These are phyloP conservation scores for Dactylonectria macrodidyma DNA, from an alignment of 2,329 filamentous ascomycete genomes.

Conservation along the genomic window DNA sequence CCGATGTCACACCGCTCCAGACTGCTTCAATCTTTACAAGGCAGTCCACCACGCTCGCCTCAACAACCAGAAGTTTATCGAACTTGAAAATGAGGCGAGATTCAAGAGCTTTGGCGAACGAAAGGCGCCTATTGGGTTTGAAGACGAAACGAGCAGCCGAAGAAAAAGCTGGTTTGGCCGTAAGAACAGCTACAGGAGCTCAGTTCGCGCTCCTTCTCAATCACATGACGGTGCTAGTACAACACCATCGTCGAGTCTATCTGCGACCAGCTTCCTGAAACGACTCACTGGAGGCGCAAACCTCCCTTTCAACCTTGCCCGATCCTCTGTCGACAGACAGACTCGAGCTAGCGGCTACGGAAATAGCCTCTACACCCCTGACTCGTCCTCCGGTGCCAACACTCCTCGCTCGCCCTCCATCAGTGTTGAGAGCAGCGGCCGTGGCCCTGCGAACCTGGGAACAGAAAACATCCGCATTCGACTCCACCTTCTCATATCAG, in stretches of 20 bases:
- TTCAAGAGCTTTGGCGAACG: conserved; percentile 80
- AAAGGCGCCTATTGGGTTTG: conserved; percentile 60
- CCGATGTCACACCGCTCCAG: conserved; percentile 81
- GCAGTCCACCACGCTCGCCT: conserved; percentile 91
- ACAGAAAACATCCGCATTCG: conserved; percentile 82
- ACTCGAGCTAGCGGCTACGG: conserved; percentile 65
- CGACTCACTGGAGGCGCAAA: conserved; percentile 81
- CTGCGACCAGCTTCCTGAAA: conserved; percentile 85
- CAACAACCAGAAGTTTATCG: conserved; percentile 90
- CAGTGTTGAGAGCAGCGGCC: conserved; percentile 66
- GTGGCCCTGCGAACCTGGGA: conserved; percentile 75
- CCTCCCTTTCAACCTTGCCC: conserved; percentile 84
- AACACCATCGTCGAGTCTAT: conserved; percentile 71
- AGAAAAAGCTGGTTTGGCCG: conserved; percentile 73
- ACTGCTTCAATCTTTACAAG: conserved; percentile 86
- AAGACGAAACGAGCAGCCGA: conserved; percentile 64
- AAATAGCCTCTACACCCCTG: conserved; percentile 74
- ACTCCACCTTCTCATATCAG: conserved; percentile 83
- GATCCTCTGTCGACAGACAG: conserved; percentile 78
- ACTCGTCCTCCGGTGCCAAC: conserved; percentile 65
- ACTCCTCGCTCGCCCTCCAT: conserved; percentile 72
- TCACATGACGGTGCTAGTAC: conserved; percentile 84
- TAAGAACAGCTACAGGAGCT: conserved; percentile 76
- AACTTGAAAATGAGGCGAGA: conserved; percentile 75
- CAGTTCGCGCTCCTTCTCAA: conserved; percentile 72